Percentiles rank a stretch among this genome's conserved stretches.
Conservation (phyloP, 306 rosid species). For the Malus sieversii region DNA sequence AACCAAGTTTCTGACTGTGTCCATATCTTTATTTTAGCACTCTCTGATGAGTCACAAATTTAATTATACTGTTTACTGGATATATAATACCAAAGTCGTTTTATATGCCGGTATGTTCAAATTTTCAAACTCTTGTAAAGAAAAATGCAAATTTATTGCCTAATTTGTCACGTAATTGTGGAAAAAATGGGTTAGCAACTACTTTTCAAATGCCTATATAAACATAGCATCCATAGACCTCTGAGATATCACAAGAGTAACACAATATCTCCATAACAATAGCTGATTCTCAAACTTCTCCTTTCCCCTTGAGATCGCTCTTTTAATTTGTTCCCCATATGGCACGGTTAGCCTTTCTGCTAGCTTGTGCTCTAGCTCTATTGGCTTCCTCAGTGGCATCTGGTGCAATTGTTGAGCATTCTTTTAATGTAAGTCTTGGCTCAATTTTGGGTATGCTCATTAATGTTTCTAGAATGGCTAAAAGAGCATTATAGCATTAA, state of each 20-base stretch:
- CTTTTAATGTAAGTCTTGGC: slow-evolving; percentile 29
- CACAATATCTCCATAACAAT: not conserved
- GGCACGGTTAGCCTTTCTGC: slow-evolving; percentile 19
- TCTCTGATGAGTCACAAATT: too few species aligned
- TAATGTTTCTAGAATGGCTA: too few species aligned
- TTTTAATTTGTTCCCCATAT: not conserved
- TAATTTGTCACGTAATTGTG: not conserved
- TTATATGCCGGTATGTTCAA: not conserved
- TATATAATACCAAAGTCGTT: not conserved
- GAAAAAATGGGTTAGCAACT: not conserved
- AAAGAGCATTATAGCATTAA: too few species aligned
- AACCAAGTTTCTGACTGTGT: not conserved
- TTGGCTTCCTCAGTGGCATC: slow-evolving; percentile 34
- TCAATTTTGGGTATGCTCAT: not conserved
- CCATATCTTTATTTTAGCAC: not conserved
- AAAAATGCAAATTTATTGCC: not conserved
- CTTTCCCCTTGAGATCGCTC: not conserved
- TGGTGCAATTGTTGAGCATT: slow-evolving; percentile 42
- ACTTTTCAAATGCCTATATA: not conserved
- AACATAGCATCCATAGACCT: not conserved
- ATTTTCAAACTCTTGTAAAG: not conserved
- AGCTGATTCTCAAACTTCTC: not conserved
- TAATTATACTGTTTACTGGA: not conserved
- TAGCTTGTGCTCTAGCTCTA: slow-evolving; percentile 23
- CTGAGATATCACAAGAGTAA: not conserved